Percentiles rank a stretch among this genome's conserved stretches.
Evolutionary conservation across 495 filamentous ascomycete genomes (phyloP).

Genomic region (Hypoxylon perforatum): DNA sequence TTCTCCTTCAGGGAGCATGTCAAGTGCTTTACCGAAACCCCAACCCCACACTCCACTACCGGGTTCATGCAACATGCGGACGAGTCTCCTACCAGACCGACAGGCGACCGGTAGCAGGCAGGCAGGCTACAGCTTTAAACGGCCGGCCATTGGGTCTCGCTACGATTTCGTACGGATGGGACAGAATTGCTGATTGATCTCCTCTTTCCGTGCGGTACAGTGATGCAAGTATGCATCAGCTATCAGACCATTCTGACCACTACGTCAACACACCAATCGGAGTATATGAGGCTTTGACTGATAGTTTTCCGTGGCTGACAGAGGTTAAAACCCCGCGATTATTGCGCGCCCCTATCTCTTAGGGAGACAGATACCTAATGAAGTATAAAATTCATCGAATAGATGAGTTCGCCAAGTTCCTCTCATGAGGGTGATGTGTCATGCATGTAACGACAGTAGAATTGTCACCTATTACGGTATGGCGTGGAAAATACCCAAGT

Average conservation of each 20-base stretch:
- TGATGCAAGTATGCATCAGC: conserved; percentile 1
- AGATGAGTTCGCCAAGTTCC: too few species aligned
- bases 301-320: not conserved
- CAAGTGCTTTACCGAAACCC: too few species aligned
- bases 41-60: too few species aligned
- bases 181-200: not conserved
- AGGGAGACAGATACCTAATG: too few species aligned
- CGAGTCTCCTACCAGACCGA: too few species aligned
- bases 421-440: not conserved
- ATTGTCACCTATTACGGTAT: not conserved
- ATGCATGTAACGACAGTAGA: not conserved
- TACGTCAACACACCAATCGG: not conserved
- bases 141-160: not conserved
- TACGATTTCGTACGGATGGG: not conserved
- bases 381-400: not conserved
- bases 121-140: too few species aligned
- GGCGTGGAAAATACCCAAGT: not conserved
- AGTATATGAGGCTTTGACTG: not conserved
- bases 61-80: too few species aligned
- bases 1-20: too few species aligned
- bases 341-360: too few species aligned
- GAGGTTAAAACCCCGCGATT: not conserved
- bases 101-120: too few species aligned
- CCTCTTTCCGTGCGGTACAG: not conserved
- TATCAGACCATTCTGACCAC: too few species aligned